phyloP scores from a whole-genome alignment of 805 yeast genomes.

The Candida coquimbonensis region DNA sequence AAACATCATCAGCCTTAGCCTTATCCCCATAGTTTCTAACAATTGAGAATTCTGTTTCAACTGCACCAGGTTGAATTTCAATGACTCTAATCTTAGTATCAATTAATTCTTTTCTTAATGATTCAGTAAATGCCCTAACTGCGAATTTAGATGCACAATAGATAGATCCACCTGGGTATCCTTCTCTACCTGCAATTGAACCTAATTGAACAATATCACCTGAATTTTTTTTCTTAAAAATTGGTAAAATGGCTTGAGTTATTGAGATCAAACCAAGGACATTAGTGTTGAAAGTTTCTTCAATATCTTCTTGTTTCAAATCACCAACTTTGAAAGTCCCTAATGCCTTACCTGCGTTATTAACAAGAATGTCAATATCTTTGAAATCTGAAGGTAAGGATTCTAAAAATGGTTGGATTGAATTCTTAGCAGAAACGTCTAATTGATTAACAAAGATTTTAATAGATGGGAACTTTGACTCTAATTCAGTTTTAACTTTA shows the following conservation, averaged over 20 bases:
- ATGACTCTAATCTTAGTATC: conserved; percentile 61
- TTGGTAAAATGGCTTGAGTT: conserved; percentile 72
- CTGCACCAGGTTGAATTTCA: conserved; percentile 64
- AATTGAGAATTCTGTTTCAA: conserved; percentile 58
- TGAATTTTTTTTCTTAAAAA: conserved; percentile 58
- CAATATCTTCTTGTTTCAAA: conserved; percentile 56
- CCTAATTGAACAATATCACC: conserved; percentile 75
- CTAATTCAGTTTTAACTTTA: conserved; percentile 41
- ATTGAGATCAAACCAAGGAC: conserved; percentile 79
- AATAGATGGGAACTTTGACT: conserved; percentile 38
- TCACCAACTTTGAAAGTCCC: conserved; percentile 75
- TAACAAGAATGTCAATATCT: conserved; percentile 59
- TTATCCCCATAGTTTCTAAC: conserved; percentile 55
- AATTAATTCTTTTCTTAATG: conserved; percentile 68
- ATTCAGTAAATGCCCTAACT: conserved; percentile 62
- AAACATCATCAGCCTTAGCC: conserved; percentile 47
- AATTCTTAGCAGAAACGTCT: conserved; percentile 50
- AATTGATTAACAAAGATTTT: conserved; percentile 40
- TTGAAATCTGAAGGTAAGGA: conserved; percentile 52
- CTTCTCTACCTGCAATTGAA: conserved; percentile 73
- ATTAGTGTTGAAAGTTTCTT: conserved; percentile 77
- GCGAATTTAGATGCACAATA: conserved; percentile 75
- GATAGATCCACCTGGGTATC: conserved; percentile 73
- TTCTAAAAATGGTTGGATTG: conserved; percentile 44
- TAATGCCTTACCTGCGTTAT: conserved; percentile 75